A percentile compares a stretch with the other conserved stretches of the same genome.
Evolutionary conservation across 2,329 filamentous ascomycete species (phyloP).

Genomic region (Iodosphaeria phyllophila): DNA sequence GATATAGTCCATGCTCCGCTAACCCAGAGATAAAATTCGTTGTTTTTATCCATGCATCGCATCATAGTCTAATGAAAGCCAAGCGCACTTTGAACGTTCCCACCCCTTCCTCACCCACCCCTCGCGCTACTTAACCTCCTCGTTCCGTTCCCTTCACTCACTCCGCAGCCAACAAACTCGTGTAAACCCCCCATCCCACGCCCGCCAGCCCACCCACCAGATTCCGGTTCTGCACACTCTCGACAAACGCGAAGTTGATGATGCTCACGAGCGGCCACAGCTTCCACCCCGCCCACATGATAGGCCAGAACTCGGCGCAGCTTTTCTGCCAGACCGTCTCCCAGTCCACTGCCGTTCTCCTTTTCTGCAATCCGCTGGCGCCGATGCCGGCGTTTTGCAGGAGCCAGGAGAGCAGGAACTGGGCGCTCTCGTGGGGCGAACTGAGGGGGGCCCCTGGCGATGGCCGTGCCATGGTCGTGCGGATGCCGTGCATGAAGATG

Average conservation of each 20-base stretch:
- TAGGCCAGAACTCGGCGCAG: slow-evolving; percentile 37
- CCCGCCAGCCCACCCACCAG: slow-evolving; percentile 55
- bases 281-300: slow-evolving; percentile 51
- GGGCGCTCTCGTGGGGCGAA: slow-evolving; percentile 15
- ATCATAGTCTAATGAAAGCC: too few relatives aligned
- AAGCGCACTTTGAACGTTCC: too few relatives aligned
- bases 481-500: slow-evolving; percentile 34
- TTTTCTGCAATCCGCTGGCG: slow-evolving; percentile 13
- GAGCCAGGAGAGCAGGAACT: too few relatives aligned
- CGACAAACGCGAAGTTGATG: slow-evolving; percentile 47
- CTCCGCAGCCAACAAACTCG: slow-evolving; percentile 36
- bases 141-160: too few relatives aligned
- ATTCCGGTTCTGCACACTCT: slow-evolving; percentile 52
- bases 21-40: too few relatives aligned
- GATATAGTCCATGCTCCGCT: too few relatives aligned
- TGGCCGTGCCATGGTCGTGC: slow-evolving; percentile 23
- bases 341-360: slow-evolving; percentile 27
- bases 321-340: slow-evolving; percentile 21
- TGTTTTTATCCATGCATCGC: too few relatives aligned
- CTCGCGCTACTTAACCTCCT: too few relatives aligned
- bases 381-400: too few relatives aligned
- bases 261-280: slow-evolving; percentile 55
- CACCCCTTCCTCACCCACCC: too few relatives aligned
- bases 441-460: slow-evolving; percentile 12
- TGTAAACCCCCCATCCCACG: slow-evolving; percentile 56